Evolutionary conservation across 495 filamentous ascomycete genomes (phyloP).

Genomic region (Hypoxylon rickii): DNA sequence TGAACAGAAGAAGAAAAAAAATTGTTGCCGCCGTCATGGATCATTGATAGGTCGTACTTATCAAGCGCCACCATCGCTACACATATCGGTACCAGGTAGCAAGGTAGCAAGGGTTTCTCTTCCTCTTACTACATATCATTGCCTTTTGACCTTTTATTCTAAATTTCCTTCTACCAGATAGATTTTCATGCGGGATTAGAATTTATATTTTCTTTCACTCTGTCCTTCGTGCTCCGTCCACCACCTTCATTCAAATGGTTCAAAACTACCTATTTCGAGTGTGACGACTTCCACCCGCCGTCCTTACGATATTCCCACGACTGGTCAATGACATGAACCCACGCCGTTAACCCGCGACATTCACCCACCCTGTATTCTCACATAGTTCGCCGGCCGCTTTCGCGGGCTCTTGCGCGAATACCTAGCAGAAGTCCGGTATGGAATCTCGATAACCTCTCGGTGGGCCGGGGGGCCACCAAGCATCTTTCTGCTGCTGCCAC

Average conservation of each 20-base stretch:
- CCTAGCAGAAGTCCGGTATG: slow-evolving; percentile 50
- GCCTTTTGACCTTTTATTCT: too few species aligned
- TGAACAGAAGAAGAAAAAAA: slow-evolving; percentile 14
- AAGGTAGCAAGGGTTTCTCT: not conserved
- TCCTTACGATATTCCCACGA: slow-evolving; percentile 6
- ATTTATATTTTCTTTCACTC: not conserved
- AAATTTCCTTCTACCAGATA: too few species aligned
- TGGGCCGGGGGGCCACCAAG: slow-evolving; percentile 57
- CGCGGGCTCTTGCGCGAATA: slow-evolving; percentile 60
- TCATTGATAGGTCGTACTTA: not conserved
- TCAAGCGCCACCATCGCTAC: not conserved
- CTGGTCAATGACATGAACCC: slow-evolving; percentile 40
- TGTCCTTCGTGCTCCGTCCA: not conserved
- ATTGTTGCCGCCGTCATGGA: slow-evolving; percentile 33
- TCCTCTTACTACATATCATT: too few species aligned
- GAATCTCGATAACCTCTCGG: slow-evolving; percentile 51
- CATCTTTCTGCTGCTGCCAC: slow-evolving; percentile 19
- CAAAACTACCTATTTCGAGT: not conserved
- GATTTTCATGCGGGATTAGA: too few species aligned
- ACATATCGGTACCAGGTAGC: not conserved
- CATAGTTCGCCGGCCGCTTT: slow-evolving; percentile 45
- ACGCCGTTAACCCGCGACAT: slow-evolving; percentile 29
- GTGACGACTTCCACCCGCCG: not conserved
- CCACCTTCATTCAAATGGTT: not conserved
- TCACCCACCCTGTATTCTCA: slow-evolving; percentile 51